Evolutionary conservation across 2,329 filamentous ascomycete species (phyloP).

Genomic region (Ophiostoma sp.): DNA sequence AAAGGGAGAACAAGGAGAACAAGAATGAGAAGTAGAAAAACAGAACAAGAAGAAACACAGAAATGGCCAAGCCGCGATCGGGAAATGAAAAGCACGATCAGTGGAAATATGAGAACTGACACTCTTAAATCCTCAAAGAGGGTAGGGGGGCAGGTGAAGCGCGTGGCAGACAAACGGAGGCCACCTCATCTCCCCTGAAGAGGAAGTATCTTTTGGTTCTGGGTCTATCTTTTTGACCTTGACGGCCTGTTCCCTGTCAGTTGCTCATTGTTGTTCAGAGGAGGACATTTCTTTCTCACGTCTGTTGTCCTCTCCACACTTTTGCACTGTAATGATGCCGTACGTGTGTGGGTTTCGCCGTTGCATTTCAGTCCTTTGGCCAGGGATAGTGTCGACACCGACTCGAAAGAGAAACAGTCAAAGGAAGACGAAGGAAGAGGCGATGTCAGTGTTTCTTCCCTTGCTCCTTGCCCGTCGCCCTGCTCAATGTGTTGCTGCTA

Average conservation of each 20-base stretch:
- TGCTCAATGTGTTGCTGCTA: neutral
- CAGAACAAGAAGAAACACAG: neutral
- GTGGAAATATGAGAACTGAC: constrained; percentile 3
- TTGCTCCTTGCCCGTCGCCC: neutral
- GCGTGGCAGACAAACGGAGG: neutral
- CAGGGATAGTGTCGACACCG: neutral
- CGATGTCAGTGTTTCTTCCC: neutral
- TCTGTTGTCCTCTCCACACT: neutral
- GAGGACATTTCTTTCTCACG: neutral
- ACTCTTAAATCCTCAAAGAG: neutral
- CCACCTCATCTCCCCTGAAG: neutral
- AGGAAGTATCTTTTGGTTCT: neutral
- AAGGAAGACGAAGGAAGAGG: constrained; percentile 6
- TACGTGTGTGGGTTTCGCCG: neutral
- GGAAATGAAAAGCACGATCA: constrained; percentile 1
- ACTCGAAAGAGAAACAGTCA: neutral
- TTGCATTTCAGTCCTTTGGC: neutral
- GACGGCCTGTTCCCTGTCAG: neutral
- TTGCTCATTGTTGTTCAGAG: neutral
- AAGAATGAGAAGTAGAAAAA: neutral
- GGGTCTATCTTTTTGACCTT: neutral
- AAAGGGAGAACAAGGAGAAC: neutral
- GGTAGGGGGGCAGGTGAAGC: neutral
- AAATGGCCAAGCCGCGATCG: constrained; percentile 3
- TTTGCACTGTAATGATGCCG: neutral